These are phyloP conservation scores for Trichoderma koningiopsis DNA, from an alignment of 2,329 filamentous ascomycete genomes.

Conservation along the genomic window DNA sequence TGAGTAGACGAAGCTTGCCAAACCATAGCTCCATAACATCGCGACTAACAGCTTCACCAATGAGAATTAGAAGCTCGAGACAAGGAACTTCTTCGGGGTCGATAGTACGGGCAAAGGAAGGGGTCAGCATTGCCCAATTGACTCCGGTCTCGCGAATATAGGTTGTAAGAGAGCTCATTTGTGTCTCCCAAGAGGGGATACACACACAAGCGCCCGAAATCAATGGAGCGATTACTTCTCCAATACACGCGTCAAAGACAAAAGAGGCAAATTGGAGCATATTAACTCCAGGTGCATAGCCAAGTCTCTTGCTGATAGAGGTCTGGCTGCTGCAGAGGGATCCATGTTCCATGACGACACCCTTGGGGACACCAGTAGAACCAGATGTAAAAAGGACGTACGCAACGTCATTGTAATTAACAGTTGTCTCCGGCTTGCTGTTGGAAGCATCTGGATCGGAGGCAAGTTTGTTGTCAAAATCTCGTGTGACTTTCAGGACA, in stretches of 20 bases:
- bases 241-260: constrained; percentile 23
- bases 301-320: constrained; percentile 5
- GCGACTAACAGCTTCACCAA: constrained; percentile 24
- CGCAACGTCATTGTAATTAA: constrained; percentile 7
- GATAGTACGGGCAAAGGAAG: constrained; percentile 22
- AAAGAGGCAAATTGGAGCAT: constrained; percentile 27
- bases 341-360: constrained; percentile 29
- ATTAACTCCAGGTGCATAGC: constrained; percentile 1
- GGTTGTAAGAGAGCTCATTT: constrained; percentile 15
- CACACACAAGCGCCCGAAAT: constrained; percentile 26
- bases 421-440: not conserved
- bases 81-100: constrained; percentile 29
- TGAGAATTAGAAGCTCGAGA: constrained; percentile 22
- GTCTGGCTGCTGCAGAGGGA: constrained; percentile 23
- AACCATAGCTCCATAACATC: constrained; percentile 26
- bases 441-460: constrained; percentile 45
- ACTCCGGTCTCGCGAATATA: constrained; percentile 9
- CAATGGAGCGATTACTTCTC: constrained; percentile 16
- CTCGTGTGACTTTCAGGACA: not conserved
- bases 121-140: constrained; percentile 26
- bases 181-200: constrained; percentile 25
- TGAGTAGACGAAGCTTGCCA: constrained; percentile 21
- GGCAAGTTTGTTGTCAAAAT: not conserved
- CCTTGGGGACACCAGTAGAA: constrained; percentile 30
- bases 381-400: constrained; percentile 31